Percentiles rank a stretch among this genome's conserved stretches.
Conservation (phyloP, 2,329 filamentous ascomycete genomes). For the Stenocarpella maydis region DNA sequence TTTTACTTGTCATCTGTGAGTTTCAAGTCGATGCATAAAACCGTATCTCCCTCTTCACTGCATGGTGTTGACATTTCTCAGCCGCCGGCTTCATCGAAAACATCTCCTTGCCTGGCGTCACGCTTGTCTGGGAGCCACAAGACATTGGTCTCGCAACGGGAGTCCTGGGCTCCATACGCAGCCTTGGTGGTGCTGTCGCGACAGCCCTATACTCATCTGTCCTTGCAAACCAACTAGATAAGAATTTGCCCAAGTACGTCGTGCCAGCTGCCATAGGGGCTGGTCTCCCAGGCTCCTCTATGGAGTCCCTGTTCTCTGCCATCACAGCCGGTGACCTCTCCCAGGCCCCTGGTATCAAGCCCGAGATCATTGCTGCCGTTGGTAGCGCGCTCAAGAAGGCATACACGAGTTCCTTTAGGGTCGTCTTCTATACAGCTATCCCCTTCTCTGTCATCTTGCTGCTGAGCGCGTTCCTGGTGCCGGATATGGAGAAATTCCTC, state of each 20-base stretch:
- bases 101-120: conserved; percentile 52
- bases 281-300: conserved; percentile 46
- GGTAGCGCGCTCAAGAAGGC: conserved; percentile 47
- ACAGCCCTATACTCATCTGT: conserved; percentile 49
- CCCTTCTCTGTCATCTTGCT: conserved; percentile 52
- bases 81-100: conserved; percentile 51
- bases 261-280: conserved; percentile 45
- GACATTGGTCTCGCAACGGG: conserved; percentile 56
- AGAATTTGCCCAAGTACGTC: conserved; percentile 47
- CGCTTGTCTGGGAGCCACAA: conserved; percentile 54
- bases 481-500: conserved; percentile 53
- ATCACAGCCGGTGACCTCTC: conserved; percentile 45
- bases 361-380: conserved; percentile 46
- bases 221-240: conserved; percentile 46
- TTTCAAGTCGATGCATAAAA: not conserved
- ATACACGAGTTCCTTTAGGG: conserved; percentile 53
- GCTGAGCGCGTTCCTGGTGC: conserved; percentile 47
- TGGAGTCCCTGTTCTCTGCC: conserved; percentile 46
- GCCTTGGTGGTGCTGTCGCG: conserved; percentile 49
- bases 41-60: too few species aligned
- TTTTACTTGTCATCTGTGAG: conserved; percentile 42
- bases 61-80: conserved; percentile 28
- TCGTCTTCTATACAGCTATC: conserved; percentile 52
- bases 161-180: conserved; percentile 55
- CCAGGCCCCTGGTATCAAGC: conserved; percentile 46